These are phyloP conservation scores for Massariosphaeria phaeospora DNA, from an alignment of 495 filamentous ascomycete species.

Conservation along the genomic window DNA sequence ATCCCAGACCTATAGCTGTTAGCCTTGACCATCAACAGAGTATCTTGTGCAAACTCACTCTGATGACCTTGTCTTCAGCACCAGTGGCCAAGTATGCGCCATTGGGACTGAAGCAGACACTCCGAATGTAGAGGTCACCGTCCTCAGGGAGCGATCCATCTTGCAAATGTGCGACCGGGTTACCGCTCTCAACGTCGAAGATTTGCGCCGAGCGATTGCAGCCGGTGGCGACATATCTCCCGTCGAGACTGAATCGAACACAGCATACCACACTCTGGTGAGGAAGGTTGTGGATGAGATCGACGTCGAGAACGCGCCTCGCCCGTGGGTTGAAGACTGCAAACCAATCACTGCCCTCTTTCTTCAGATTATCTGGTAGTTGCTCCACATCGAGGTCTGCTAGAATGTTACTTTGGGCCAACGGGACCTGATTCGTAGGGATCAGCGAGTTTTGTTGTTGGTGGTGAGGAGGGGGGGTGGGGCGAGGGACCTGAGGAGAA, in stretches of 20 bases:
- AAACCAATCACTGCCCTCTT: conserved; percentile 42
- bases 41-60: conserved; percentile 34
- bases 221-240: conserved; percentile 42
- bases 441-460: conserved; percentile 42
- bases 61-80: conserved; percentile 45
- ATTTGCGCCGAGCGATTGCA: conserved; percentile 45
- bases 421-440: conserved; percentile 31
- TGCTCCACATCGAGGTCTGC: conserved; percentile 83
- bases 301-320: conserved; percentile 40
- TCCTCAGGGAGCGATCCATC: conserved; percentile 37
- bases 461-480: conserved; percentile 62
- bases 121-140: conserved; percentile 44
- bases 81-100: conserved; percentile 43
- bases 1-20: conserved; percentile 41
- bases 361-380: conserved; percentile 64
- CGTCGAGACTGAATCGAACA: conserved; percentile 44
- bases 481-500: conserved; percentile 83
- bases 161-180: conserved; percentile 39
- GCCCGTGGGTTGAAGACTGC: conserved; percentile 43
- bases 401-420: conserved; percentile 68
- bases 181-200: conserved; percentile 41
- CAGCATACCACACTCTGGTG: conserved; percentile 46
- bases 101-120: conserved; percentile 46
- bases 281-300: conserved; percentile 41
- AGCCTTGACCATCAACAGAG: not conserved